Percentiles rank a stretch among this genome's conserved stretches.
Evolutionary conservation across 495 filamentous ascomycete species (phyloP).

Genomic region (Evernia prunastri): DNA sequence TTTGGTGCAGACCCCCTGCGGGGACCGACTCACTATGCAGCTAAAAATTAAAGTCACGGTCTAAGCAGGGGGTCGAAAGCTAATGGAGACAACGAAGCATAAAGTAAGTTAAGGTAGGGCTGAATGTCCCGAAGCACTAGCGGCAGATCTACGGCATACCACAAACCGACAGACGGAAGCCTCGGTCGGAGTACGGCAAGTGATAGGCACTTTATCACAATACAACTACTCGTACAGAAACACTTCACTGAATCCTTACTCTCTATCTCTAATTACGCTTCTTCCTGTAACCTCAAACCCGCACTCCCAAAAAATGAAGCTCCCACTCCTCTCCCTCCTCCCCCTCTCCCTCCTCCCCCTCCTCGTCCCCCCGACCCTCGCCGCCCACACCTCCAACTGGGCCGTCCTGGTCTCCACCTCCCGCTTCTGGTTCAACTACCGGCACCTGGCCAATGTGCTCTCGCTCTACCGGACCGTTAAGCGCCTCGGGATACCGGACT

Average conservation of each 20-base stretch:
- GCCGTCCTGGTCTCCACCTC: slow-evolving; percentile 97
- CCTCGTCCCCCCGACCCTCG: slow-evolving; percentile 40
- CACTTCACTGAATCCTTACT: neutral
- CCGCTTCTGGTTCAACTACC: slow-evolving; percentile 99
- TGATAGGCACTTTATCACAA: too few relatives aligned
- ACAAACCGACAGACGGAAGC: too few relatives aligned
- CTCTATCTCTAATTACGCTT: neutral
- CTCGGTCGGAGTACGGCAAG: too few relatives aligned
- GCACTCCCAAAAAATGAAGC: slow-evolving; percentile 14
- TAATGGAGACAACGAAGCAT: too few relatives aligned
- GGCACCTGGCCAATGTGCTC: slow-evolving; percentile 94
- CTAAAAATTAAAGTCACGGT: too few relatives aligned
- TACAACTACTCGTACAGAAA: too few relatives aligned
- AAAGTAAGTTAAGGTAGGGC: slow-evolving; percentile 8
- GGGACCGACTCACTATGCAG: too few relatives aligned
- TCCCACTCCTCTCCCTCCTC: slow-evolving; percentile 32
- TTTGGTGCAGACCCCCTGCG: too few relatives aligned
- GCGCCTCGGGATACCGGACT: slow-evolving; percentile 94
- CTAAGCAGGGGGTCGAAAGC: too few relatives aligned
- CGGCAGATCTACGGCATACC: neutral
- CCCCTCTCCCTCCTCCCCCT: slow-evolving; percentile 43
- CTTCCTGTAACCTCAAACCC: neutral
- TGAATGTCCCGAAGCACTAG: neutral
- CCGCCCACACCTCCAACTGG: slow-evolving; percentile 97
- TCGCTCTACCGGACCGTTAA: slow-evolving; percentile 98